A percentile compares a stretch with the other conserved stretches of the same genome.
Conservation (phyloP, 768 basidiomycete species). For the Candolleomyces eurysporus region DNA sequence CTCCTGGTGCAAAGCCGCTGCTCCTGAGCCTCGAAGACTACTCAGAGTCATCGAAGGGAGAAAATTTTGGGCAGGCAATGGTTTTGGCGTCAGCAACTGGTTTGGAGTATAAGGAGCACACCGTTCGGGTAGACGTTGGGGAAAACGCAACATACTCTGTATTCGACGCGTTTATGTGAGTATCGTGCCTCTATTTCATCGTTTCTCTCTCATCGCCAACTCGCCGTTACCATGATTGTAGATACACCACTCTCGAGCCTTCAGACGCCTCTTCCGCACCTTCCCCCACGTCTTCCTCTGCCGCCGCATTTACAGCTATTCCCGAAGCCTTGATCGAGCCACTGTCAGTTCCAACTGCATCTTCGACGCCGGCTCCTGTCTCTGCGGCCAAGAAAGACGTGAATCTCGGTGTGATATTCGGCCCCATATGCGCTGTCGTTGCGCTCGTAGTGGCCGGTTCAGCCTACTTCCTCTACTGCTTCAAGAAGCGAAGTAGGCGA, state of each 20-base stretch:
- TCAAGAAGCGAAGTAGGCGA: neutral
- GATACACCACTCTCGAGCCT: slow-evolving; percentile 3
- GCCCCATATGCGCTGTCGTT: neutral
- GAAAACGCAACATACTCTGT: neutral
- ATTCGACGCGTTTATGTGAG: slow-evolving; percentile 8
- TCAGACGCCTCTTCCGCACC: neutral
- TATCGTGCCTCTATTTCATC: neutral
- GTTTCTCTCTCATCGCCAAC: neutral
- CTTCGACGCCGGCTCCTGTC: neutral
- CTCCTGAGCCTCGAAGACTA: slow-evolving; percentile 6
- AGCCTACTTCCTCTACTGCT: neutral
- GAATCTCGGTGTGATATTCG: slow-evolving; percentile 1
- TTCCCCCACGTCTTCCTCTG: neutral
- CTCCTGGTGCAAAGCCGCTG: neutral
- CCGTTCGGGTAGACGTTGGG: slow-evolving; percentile 4
- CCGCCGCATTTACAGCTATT: neutral
- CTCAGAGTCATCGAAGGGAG: neutral
- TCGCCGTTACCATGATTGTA: neutral
- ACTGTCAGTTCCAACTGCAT: neutral
- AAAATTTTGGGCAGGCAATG: slow-evolving; percentile 1
- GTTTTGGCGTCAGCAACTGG: slow-evolving; percentile 3
- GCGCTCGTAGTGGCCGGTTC: neutral
- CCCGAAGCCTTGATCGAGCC: neutral
- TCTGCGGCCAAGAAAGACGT: neutral
- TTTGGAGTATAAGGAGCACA: slow-evolving; percentile 2